Evolutionary conservation across 129 eudicot species (phyloP).

Genomic region (Sambucus nigra): DNA sequence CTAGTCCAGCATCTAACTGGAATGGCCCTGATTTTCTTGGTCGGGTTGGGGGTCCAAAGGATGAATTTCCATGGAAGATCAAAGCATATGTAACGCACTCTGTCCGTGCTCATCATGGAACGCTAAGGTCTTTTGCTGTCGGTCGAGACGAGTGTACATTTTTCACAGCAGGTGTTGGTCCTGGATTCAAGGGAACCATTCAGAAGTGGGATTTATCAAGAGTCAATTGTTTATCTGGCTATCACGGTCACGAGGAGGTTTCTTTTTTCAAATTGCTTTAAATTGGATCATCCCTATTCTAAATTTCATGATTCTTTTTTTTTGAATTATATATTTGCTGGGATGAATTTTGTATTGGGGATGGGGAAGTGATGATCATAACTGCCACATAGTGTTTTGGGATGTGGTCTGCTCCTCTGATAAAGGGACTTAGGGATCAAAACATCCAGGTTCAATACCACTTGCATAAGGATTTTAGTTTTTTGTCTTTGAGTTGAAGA

Average conservation of each 20-base stretch:
- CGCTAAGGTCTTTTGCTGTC: constrained; percentile 74
- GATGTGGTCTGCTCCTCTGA: background rate
- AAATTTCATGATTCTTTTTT: background rate
- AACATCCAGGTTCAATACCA: background rate
- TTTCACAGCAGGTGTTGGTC: constrained; percentile 93
- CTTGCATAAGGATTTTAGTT: no score
- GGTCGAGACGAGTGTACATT: constrained; percentile 67
- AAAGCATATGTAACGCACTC: constrained; percentile 81
- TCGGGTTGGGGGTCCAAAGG: constrained; percentile 68
- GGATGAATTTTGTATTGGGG: background rate
- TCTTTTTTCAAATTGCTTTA: constrained; percentile 15
- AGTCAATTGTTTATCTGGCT: constrained; percentile 52
- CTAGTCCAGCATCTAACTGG: constrained; percentile 82
- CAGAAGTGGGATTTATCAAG: constrained; percentile 86
- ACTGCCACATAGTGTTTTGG: background rate
- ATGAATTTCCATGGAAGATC: constrained; percentile 93
- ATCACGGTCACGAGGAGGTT: constrained; percentile 98
- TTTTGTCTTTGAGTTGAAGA: no score
- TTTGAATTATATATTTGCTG: no score
- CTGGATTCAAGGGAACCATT: constrained; percentile 91
- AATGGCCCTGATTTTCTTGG: constrained; percentile 70
- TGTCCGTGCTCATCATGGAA: constrained; percentile 87
- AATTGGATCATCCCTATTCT: background rate
- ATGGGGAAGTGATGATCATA: background rate
- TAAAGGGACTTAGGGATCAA: no score